Percentiles rank a stretch among this genome's conserved stretches.
These are phyloP conservation scores for Logfia minima DNA, from an alignment of 129 eudicot species.

Conservation along the genomic window DNA sequence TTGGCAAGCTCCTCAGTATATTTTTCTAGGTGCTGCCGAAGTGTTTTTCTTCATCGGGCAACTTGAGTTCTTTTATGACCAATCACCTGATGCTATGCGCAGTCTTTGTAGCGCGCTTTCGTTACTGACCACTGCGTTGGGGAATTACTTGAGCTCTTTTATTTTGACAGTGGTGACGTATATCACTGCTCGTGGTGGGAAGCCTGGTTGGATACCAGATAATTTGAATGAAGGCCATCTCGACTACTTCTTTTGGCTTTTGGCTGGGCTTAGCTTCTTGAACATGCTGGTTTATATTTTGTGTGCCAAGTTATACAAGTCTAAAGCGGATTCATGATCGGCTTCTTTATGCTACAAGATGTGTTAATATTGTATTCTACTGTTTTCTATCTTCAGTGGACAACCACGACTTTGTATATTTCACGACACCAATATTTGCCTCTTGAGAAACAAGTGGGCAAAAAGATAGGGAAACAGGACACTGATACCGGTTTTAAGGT, in stretches of 20 bases:
- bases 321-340: constrained; percentile 20
- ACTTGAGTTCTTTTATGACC: constrained; percentile 41
- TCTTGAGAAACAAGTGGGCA: background rate
- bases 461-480: background rate
- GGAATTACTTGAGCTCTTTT: constrained; percentile 42
- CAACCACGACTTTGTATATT: background rate
- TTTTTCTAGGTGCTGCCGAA: constrained; percentile 42
- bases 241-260: constrained; percentile 46
- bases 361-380: background rate
- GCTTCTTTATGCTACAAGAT: background rate
- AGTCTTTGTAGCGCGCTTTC: constrained; percentile 42
- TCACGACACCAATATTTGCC: background rate
- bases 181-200: constrained; percentile 27
- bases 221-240: constrained; percentile 42
- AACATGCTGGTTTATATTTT: constrained; percentile 29
- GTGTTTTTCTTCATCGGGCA: constrained; percentile 41
- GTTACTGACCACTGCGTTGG: constrained; percentile 34
- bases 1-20: constrained; percentile 45
- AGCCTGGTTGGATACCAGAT: constrained; percentile 42
- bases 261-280: constrained; percentile 37
- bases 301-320: constrained; percentile 29
- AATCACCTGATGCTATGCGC: constrained; percentile 43
- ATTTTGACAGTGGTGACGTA: constrained; percentile 34
- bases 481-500: background rate
- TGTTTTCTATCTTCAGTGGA: background rate